These are phyloP conservation scores for Aspergillus ruber DNA, from an alignment of 2,329 filamentous ascomycete species.

Conservation along the genomic window DNA sequence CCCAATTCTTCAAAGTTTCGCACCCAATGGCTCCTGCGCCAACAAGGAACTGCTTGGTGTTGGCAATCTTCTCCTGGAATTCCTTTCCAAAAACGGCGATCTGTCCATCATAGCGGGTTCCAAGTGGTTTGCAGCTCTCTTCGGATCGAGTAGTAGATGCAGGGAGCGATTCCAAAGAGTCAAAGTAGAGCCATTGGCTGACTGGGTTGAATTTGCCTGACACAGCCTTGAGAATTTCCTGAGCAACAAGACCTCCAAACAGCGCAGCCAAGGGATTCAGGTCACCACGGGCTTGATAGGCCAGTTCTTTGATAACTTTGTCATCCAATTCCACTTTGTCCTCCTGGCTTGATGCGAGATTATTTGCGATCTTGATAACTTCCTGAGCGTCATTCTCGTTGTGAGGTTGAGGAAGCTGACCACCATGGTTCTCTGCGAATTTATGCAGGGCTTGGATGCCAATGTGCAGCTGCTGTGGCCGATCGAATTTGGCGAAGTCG, in stretches of 20 bases:
- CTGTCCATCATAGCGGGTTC: conserved; percentile 89
- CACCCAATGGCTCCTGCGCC: conserved; percentile 96
- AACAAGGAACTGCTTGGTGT: conserved; percentile 87
- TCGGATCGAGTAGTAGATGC: conserved; percentile 67
- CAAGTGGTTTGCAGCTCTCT: conserved; percentile 78
- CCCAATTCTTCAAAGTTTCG: conserved; percentile 99
- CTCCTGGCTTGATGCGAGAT: conserved; percentile 59
- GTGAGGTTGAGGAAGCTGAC: conserved; percentile 72
- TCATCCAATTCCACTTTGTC: conserved; percentile 81
- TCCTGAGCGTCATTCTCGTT: conserved; percentile 77
- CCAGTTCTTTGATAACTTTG: conserved; percentile 86
- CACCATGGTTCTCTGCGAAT: conserved; percentile 66
- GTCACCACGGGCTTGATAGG: conserved; percentile 89
- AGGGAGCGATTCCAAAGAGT: conserved; percentile 92
- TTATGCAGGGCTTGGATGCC: conserved; percentile 88
- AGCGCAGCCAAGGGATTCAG: conserved; percentile 88
- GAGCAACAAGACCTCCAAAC: conserved; percentile 87
- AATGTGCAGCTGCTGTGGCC: conserved; percentile 83
- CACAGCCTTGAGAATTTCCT: conserved; percentile 93
- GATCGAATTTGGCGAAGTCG: conserved; percentile 96
- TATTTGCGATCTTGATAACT: conserved; percentile 67
- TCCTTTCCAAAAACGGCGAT: conserved; percentile 93
- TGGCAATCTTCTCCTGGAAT: conserved; percentile 88
- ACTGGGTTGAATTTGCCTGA: conserved; percentile 98
- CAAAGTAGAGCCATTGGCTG: conserved; percentile 93